These are phyloP conservation scores for Cyclotella sp. DNA, from an alignment of 108 stramenopile genomes.

Conservation along the genomic window DNA sequence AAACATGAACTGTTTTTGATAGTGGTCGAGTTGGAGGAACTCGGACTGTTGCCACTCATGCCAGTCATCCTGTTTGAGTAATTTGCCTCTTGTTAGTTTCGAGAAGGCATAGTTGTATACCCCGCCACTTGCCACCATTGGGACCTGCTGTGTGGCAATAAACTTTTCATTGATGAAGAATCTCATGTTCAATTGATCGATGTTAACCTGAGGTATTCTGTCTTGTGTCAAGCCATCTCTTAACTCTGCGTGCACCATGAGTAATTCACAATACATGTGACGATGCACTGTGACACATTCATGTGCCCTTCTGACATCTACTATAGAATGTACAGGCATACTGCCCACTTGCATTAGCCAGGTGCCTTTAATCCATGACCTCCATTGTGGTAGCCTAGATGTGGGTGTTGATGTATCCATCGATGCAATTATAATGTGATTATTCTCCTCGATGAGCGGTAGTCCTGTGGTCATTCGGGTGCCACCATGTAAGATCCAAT, in stretches of 20 bases:
- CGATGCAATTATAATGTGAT: background rate
- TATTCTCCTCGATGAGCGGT: background rate
- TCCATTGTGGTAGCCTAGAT: background rate
- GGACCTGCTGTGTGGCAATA: background rate
- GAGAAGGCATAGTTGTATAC: background rate
- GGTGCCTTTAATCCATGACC: background rate
- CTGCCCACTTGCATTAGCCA: background rate
- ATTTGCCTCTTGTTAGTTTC: background rate
- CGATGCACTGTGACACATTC: background rate
- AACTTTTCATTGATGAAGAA: background rate
- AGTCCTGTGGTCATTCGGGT: background rate
- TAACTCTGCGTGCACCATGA: background rate
- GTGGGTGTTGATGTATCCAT: background rate
- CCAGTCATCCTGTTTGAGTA: background rate
- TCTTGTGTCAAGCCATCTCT: background rate
- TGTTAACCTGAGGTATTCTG: background rate
- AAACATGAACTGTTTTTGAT: slow-evolving; percentile 3
- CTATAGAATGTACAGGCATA: background rate
- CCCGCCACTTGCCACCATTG: background rate
- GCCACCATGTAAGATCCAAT: too few relatives aligned
- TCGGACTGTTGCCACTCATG: slow-evolving; percentile 1
- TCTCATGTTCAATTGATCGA: background rate
- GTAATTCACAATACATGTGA: background rate
- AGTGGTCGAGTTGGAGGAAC: background rate
- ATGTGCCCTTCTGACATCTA: background rate